A percentile compares a stretch with the other conserved stretches of the same genome.
phyloP scores from a whole-genome alignment of 257 asterid genomes.

The Gynochthodes officinalis region DNA sequence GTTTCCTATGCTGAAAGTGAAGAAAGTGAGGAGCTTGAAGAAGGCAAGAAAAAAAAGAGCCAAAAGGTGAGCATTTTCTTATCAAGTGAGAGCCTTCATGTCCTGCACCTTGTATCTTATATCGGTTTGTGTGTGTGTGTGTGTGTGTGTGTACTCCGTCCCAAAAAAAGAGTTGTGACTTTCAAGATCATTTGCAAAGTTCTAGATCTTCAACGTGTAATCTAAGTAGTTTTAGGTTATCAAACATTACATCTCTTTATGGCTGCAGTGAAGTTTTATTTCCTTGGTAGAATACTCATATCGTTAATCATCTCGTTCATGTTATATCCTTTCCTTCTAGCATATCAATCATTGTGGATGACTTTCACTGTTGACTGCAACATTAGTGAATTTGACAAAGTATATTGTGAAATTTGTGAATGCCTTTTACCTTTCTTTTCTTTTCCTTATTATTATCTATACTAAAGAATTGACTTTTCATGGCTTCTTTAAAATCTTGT shows the following conservation, averaged over 20 bases:
- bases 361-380: neutral
- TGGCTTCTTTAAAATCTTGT: neutral
- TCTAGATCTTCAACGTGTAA: neutral
- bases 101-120: constrained; percentile 9
- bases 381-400: neutral
- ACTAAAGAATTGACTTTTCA: neutral
- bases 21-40: constrained; percentile 88
- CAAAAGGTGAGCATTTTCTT: constrained; percentile 57
- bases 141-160: too few species aligned
- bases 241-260: neutral
- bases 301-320: neutral
- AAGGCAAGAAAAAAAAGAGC: constrained; percentile 53
- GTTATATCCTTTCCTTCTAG: neutral
- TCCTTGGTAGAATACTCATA: neutral
- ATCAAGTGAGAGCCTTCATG: neutral
- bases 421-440: neutral
- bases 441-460: neutral
- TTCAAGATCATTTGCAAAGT: neutral
- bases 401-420: neutral
- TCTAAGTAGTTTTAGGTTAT: neutral
- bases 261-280: neutral
- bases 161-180: neutral
- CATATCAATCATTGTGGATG: neutral
- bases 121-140: too few species aligned
- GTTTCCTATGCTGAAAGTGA: constrained; percentile 97